Percentiles rank a stretch among this genome's conserved stretches.
phyloP scores from a whole-genome alignment of 148 eudicot species.

The Chenopodium album region DNA sequence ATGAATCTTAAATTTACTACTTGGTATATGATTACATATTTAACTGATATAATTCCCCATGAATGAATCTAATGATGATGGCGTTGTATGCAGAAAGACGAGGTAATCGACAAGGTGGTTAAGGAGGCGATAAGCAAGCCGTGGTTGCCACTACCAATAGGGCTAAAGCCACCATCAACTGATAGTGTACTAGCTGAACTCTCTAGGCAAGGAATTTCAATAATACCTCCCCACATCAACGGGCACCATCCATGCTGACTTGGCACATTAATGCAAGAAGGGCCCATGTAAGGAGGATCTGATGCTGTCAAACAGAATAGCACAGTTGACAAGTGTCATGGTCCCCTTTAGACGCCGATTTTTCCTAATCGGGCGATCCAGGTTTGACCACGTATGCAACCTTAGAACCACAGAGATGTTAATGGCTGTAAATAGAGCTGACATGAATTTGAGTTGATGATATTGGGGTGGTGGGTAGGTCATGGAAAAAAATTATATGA shows the following conservation, averaged over 20 bases:
- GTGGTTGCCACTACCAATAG: constrained; percentile 77
- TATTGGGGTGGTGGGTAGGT: constrained; percentile 18
- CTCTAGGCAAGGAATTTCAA: constrained; percentile 65
- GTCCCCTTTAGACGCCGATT: not conserved
- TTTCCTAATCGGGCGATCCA: constrained; percentile 15
- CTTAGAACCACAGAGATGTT: constrained; percentile 14
- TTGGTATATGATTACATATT: no score
- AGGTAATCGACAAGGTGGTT: constrained; percentile 68
- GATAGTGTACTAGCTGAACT: constrained; percentile 72
- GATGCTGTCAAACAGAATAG: constrained; percentile 7
- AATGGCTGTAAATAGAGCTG: constrained; percentile 42
- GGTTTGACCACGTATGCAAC: constrained; percentile 33
- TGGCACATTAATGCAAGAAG: constrained; percentile 2
- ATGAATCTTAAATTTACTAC: not conserved
- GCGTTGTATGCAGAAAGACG: constrained; percentile 64
- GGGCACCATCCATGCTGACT: constrained; percentile 31
- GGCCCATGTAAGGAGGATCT: constrained; percentile 14
- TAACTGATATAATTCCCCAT: no score
- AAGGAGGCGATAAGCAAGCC: constrained; percentile 92
- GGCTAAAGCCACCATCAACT: constrained; percentile 77
- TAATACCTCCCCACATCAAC: constrained; percentile 44
- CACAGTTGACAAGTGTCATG: not conserved
- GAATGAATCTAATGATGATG: not conserved
- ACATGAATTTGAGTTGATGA: constrained; percentile 21
- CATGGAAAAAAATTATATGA: constrained; percentile 7